Evolutionary conservation across 2,329 filamentous ascomycete species (phyloP).

Genomic region (Gremmenia infestans): DNA sequence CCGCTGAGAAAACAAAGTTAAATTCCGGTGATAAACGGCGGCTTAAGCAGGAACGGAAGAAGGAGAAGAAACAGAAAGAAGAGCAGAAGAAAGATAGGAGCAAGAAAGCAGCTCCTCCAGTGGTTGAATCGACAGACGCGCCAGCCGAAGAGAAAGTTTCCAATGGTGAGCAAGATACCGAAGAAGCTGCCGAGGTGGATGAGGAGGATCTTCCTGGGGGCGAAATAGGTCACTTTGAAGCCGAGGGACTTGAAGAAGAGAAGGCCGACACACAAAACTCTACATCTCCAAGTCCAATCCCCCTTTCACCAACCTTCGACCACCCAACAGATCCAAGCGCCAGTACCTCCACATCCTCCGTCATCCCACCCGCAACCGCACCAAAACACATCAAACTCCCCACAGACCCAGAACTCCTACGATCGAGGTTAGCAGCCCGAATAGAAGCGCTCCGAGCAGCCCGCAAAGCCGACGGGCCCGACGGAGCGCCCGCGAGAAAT

Average conservation of each 20-base stretch:
- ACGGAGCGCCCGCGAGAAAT: slow-evolving; percentile 77
- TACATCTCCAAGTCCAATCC: slow-evolving; percentile 43
- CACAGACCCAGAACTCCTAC: slow-evolving; percentile 68
- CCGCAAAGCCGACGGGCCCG: slow-evolving; percentile 79
- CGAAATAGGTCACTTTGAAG: slow-evolving; percentile 42
- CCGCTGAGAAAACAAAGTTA: slow-evolving; percentile 32
- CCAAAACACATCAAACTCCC: slow-evolving; percentile 64
- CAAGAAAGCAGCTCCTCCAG: slow-evolving; percentile 15
- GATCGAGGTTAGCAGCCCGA: slow-evolving; percentile 72
- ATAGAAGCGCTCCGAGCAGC: slow-evolving; percentile 81
- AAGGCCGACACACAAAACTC: slow-evolving; percentile 38
- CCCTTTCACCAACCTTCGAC: slow-evolving; percentile 60
- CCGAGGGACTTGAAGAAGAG: slow-evolving; percentile 40
- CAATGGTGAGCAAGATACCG: slow-evolving; percentile 22
- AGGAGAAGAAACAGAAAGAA: slow-evolving; percentile 36
- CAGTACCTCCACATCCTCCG: slow-evolving; percentile 67
- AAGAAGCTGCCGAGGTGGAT: slow-evolving; percentile 22
- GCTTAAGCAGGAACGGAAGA: slow-evolving; percentile 32
- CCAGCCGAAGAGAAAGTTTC: slow-evolving; percentile 11
- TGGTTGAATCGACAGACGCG: background rate
- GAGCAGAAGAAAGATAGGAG: slow-evolving; percentile 31
- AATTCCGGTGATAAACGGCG: slow-evolving; percentile 21
- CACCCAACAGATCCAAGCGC: slow-evolving; percentile 45
- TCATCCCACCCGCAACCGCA: slow-evolving; percentile 54
- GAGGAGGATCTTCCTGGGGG: slow-evolving; percentile 23